Base-by-base conservation (phyloP, 2,329 filamentous ascomycete genomes). In the Exophiala spinifera region DNA sequence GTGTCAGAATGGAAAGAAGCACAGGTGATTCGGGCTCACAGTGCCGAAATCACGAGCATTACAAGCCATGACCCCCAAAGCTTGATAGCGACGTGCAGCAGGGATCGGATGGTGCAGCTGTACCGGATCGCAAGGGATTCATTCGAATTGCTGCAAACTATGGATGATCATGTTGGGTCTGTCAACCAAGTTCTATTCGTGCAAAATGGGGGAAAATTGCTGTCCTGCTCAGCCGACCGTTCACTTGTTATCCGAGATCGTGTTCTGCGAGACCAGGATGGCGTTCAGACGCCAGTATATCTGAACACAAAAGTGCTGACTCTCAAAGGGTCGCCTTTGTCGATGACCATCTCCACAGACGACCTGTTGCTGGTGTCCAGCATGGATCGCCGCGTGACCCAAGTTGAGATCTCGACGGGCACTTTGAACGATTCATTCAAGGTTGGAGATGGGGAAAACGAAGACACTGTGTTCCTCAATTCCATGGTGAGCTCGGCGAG, bases 21-120 rank as follows among this genome's bases (percentile, higher is more conserved):
- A 1, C 81, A 88, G 53, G 86, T 89, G 60, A 86, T 86, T 39
- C 94, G 95, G 68, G 94, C 91, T 23, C 94, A 99, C 68, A 82
- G 87, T 4, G 85, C 85, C 6, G 90, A 96, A 65, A 88, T 95
- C 59, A 89, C 89, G 36, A 88, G 87, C 63, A 86, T 97, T 62
- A 83, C 86, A 17, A 77, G 95, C 3, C 84, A 84, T 64, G 76
- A 80, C 1, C 76, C 79, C 1, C 78, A 75, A 44, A 80, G 83
- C 33, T 75, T 96, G 43, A 78, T 97, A 63, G 92, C 89, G 15
- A 91, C 86, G 10, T 91, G 87, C 67, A 89, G 90, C 33, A 82
- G 94, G 61, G 94, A 99, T 71, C 86, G 94, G 47, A 96, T 88
- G n/a, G 83, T 92, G 1, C 94, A 99, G 69, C 75, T 99, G n/a